Percentiles rank a stretch among this genome's conserved stretches.
These are phyloP conservation scores for Otatea glauca DNA, from an alignment of 176 grass and related monocot species.

Conservation along the genomic window DNA sequence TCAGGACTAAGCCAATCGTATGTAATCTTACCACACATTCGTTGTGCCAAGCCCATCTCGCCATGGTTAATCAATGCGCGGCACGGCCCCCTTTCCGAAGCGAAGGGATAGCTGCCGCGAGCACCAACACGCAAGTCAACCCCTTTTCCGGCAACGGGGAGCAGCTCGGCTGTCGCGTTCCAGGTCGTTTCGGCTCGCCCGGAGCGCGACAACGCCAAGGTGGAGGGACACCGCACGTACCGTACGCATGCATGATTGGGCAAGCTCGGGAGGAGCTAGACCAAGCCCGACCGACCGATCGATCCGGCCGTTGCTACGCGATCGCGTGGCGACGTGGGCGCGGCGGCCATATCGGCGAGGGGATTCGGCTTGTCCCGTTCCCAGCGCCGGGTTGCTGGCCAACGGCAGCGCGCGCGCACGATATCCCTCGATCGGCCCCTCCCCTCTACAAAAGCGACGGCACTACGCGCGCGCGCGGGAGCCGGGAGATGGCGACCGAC, in stretches of 20 bases:
- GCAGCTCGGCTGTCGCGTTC: constrained; percentile 37
- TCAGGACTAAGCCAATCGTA: neutral
- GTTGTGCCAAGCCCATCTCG: neutral
- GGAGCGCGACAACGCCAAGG: neutral
- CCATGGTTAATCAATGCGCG: neutral
- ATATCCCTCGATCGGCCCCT: neutral
- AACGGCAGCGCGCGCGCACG: constrained; percentile 19
- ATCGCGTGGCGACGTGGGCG: constrained; percentile 44
- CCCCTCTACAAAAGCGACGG: neutral
- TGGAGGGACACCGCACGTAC: neutral
- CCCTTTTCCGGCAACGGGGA: constrained; percentile 24
- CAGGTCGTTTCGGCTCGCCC: constrained; percentile 21
- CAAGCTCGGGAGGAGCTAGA: constrained; percentile 8
- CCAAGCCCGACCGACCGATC: neutral
- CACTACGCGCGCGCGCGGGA: neutral
- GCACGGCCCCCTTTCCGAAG: neutral
- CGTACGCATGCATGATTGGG: neutral
- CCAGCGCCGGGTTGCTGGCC: constrained; percentile 20
- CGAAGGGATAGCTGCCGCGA: neutral
- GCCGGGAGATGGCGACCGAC: constrained; percentile 45
- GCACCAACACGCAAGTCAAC: constrained; percentile 26
- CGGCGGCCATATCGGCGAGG: constrained; percentile 38
- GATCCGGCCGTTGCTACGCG: neutral
- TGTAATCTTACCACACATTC: neutral
- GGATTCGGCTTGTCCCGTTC: constrained; percentile 49